Percentiles rank a stretch among this genome's conserved stretches.
Conservation (phyloP, 192 early-diverging fungal species). For the Umbelopsis sp. region DNA sequence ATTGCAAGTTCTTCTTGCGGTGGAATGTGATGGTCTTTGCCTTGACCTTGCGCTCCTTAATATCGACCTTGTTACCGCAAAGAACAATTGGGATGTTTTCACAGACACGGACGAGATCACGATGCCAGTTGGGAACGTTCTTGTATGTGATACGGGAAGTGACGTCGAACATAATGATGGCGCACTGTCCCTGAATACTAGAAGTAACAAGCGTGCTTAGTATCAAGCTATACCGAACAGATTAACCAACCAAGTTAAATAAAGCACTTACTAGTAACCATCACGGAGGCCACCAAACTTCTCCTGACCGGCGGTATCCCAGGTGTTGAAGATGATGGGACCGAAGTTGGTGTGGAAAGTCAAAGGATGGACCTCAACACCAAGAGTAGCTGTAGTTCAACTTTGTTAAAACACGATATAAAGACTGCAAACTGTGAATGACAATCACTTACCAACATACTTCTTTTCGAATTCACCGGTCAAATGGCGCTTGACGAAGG, state of each 20-base stretch:
- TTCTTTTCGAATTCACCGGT: conserved; percentile 99
- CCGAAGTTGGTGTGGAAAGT: conserved; percentile 98
- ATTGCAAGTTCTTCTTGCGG: conserved; percentile 99
- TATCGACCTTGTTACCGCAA: conserved; percentile 99
- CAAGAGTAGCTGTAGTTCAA: conserved; percentile 83
- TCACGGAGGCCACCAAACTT: conserved; percentile 99
- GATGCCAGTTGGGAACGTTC: conserved; percentile 99
- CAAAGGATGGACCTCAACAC: conserved; percentile 99
- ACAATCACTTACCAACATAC: conserved; percentile 82
- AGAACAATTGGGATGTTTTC: conserved; percentile 99
- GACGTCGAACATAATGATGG: conserved; percentile 99
- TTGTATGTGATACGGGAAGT: conserved; percentile 99
- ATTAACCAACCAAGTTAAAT: background rate
- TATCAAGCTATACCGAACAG: background rate
- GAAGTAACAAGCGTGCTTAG: background rate
- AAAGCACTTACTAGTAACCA: conserved; percentile 89
- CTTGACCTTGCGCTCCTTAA: conserved; percentile 99
- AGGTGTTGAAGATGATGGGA: conserved; percentile 96
- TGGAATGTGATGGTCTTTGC: conserved; percentile 99
- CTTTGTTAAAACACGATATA: too few species aligned
- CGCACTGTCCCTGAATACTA: conserved; percentile 97
- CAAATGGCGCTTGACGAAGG: conserved; percentile 99
- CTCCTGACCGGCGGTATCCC: conserved; percentile 99
- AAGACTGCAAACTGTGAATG: too few species aligned
- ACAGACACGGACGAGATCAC: conserved; percentile 98